Evolutionary conservation across 2,329 filamentous ascomycete genomes (phyloP), one percentile per base, ranked within the genome.

Genomic region (Didymella pomorum): DNA sequence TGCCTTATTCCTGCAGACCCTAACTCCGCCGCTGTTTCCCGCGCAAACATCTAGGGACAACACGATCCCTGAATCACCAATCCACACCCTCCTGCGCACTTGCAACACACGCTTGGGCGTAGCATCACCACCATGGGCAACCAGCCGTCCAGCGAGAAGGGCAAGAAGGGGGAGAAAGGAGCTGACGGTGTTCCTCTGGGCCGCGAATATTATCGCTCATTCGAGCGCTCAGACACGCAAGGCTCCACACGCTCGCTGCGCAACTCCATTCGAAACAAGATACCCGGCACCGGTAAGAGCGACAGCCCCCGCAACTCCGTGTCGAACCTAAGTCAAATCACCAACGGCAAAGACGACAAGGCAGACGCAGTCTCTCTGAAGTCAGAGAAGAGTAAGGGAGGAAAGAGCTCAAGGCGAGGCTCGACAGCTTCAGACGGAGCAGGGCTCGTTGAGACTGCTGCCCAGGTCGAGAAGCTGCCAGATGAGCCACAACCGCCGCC

Each of bases 181-280:
- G 75, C 78, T 58, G 79, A 80, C 57, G 81, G 79, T 64, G 87
- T 90, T 35, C 82, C 85, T 61, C 81, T 97, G 58, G 89, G 92
- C 77, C 91, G 92, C 28, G 75, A 77, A 54, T 73, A 75, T 64
- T 96, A 95, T 77, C 94, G 93, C 26, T 97, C 94, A 26, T 94
- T 98, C 76, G 91, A 89, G 79, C 90, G 90, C 75, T 92, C 93
- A 56, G 94, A 98, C 75, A 98, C 94, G 26, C 94, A 93, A 76
- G 93, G 97, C 66, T 97, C 93, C 7, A 87, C 90, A 29, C 90
- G 93, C 65, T 97, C 93, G 4, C 88, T 97, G 77, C 87, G 91
- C 67, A 89, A 88, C 37, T 86, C 86, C 9, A 85, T 98, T 67
- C 86, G 92, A 60, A 96, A 92, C 62, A 97, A 97, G 80, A 97